Percentiles rank a stretch among this genome's conserved stretches.
Evolutionary conservation across 2,329 filamentous ascomycete species (phyloP).

Genomic region (Alternaria arbusti): DNA sequence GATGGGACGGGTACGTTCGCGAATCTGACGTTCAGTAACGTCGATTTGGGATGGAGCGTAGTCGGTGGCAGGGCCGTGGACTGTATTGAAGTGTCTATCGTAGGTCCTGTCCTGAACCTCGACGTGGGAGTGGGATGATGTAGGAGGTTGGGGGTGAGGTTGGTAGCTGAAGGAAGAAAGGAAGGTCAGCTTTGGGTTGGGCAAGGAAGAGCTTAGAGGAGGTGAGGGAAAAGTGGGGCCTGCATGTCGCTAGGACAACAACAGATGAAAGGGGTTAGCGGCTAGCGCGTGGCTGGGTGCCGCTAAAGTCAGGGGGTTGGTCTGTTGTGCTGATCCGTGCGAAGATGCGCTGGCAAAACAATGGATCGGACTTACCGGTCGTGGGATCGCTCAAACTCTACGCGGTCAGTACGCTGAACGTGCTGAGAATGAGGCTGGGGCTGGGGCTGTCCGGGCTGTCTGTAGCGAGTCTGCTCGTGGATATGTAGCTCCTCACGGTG

Average conservation of each 20-base stretch:
- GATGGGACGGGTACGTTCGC: conserved; percentile 64
- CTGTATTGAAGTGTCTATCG: conserved; percentile 56
- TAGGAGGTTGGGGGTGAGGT: conserved; percentile 59
- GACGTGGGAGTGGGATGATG: conserved; percentile 69
- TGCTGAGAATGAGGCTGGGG: conserved; percentile 13
- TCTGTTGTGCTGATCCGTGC: conserved; percentile 39
- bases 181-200: conserved; percentile 44
- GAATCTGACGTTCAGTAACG: conserved; percentile 67
- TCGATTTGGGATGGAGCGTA: conserved; percentile 65
- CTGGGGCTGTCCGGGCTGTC: conserved; percentile 1
- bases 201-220: conserved; percentile 43
- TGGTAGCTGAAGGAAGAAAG: conserved; percentile 59
- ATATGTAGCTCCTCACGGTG: conserved; percentile 31
- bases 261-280: conserved; percentile 46
- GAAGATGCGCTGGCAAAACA: conserved; percentile 36
- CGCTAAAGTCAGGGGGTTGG: conserved; percentile 46
- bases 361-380: conserved; percentile 41
- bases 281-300: conserved; percentile 36
- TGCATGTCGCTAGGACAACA: conserved; percentile 50
- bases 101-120: conserved; percentile 65
- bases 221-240: conserved; percentile 47
- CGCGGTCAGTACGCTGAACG: conserved; percentile 27
- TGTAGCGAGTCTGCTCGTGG: conserved; percentile 13
- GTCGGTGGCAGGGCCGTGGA: conserved; percentile 58
- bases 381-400: conserved; percentile 34